phyloP scores from a whole-genome alignment of 768 basidiomycete species.

The Punctularia strigosozonata region DNA sequence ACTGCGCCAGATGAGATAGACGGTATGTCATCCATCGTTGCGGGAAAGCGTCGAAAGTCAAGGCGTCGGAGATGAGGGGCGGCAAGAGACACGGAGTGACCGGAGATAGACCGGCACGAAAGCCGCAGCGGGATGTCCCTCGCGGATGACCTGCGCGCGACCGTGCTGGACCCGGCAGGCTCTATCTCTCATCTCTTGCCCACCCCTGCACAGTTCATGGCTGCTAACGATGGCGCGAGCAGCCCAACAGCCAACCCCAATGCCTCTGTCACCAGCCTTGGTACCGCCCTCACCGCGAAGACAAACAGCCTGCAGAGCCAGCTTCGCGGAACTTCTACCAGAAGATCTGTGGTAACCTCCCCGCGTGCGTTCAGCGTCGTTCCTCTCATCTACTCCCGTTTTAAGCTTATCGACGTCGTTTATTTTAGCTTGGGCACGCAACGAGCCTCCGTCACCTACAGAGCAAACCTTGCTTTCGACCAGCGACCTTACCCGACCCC shows the following conservation, averaged over 20 bases:
- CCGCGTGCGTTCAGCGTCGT: slow-evolving; percentile 42
- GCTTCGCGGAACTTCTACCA: slow-evolving; percentile 36
- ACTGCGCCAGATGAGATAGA: slow-evolving; percentile 63
- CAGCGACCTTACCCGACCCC: slow-evolving; percentile 20
- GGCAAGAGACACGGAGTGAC: too few species aligned
- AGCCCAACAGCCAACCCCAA: slow-evolving; percentile 15
- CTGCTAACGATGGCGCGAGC: too few species aligned
- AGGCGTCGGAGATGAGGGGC: background rate
- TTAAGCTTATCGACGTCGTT: slow-evolving; percentile 4
- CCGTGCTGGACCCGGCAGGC: too few species aligned
- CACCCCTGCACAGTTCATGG: too few species aligned
- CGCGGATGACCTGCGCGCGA: too few species aligned
- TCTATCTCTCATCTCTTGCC: too few species aligned
- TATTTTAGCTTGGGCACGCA: slow-evolving; percentile 64
- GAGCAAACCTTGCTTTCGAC: slow-evolving; percentile 27
- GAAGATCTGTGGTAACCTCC: slow-evolving; percentile 48
- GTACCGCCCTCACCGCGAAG: slow-evolving; percentile 11
- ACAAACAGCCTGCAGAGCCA: slow-evolving; percentile 7
- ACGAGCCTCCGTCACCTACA: slow-evolving; percentile 70
- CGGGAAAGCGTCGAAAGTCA: background rate
- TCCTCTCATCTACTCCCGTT: background rate
- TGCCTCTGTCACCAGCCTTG: slow-evolving; percentile 17
- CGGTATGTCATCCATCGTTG: slow-evolving; percentile 59
- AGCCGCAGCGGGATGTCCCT: too few species aligned
- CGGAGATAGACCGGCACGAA: too few species aligned